A percentile compares a stretch with the other conserved stretches of the same genome.
These are phyloP conservation scores for Pistacia atlantica DNA, from an alignment of 345 rosid species.

Conservation along the genomic window DNA sequence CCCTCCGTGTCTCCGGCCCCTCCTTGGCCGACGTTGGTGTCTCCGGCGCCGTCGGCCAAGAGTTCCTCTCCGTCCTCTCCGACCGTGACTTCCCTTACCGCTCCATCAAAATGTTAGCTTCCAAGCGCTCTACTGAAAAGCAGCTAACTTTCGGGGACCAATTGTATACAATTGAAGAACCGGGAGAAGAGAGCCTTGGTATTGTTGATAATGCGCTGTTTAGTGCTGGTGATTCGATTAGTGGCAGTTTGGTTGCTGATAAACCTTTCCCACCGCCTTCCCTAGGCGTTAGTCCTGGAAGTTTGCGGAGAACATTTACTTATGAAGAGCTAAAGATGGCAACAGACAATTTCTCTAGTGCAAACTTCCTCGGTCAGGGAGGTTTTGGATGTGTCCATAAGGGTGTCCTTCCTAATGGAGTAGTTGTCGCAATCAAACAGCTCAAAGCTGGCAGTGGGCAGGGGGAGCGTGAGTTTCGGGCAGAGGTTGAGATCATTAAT, in stretches of 20 bases:
- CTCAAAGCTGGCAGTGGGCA: conserved; percentile 71
- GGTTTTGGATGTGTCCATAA: conserved; percentile 79
- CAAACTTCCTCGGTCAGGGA: conserved; percentile 70
- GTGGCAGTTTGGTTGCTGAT: conserved; percentile 21
- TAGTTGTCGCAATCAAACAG: conserved; percentile 58
- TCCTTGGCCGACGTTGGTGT: conserved; percentile 92
- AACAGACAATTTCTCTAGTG: conserved; percentile 48
- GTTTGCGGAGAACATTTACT: conserved; percentile 47
- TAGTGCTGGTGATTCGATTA: too few species aligned
- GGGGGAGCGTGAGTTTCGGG: conserved; percentile 68
- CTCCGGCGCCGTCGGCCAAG: conserved; percentile 93
- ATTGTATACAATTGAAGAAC: too few species aligned
- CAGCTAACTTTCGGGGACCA: conserved; percentile 58
- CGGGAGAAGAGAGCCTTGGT: too few species aligned
- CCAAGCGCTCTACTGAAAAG: conserved; percentile 93
- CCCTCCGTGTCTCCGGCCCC: conserved; percentile 77
- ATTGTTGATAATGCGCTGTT: too few species aligned
- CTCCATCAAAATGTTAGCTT: conserved; percentile 91
- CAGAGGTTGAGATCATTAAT: conserved; percentile 64
- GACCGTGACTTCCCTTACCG: conserved; percentile 88
- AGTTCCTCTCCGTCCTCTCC: conserved; percentile 82
- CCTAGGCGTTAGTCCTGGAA: conserved; percentile 43
- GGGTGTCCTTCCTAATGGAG: conserved; percentile 58
- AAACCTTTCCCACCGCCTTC: conserved; percentile 33
- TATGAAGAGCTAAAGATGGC: conserved; percentile 63